Base-by-base conservation (phyloP, 164 flowering plant species). In the Platanus orientalis region DNA sequence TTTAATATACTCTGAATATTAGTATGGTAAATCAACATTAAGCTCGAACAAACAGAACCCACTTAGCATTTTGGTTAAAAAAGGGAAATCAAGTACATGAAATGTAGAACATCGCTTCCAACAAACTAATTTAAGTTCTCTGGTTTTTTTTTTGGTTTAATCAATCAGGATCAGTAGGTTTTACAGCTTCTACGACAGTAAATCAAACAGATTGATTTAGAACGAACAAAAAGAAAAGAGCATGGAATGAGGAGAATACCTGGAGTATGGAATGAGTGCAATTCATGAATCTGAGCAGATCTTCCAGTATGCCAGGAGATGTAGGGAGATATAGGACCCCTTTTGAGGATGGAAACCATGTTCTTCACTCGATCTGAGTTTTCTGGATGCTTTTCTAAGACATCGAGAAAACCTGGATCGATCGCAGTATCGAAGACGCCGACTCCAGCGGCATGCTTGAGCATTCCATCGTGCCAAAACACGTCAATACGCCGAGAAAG, bases 381-480 rank as follows among this genome's bases (percentile, higher is more conserved):
- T 70, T 89, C 97, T 0, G 97, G 96, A 73, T 93, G 98, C 69
- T 85, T 83, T 23, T 93, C 97, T 11, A 93, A 57, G 7, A 92
- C 86, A 29, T 84, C 91, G 1, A 92, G 81, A 56, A 92, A 92
- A 0, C 92, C 92, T 1, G 93, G 92, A 68, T 87, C 88, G n/a
- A 34, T 54, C 40, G 82, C 85, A 0, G 88, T 63, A 76, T 89
- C 95, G 69, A 93, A 93, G 1, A 89, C 95, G 7, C 98, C 98
- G 6, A 24, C 57, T 23, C 94, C 96, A 13, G 87, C 30, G 62
- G 89, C 83, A 64, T 93, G 98, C 3, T 69, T 57, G 34, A 92
- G 87, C 98, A 92, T 89, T 2, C 91, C 96, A 28, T 81, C 84
- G 64, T 89, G 78, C 95, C 92, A 92, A 76, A 92, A 92, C 14